These are phyloP conservation scores for Bauhinia variegata DNA, from an alignment of 306 rosid species.

Conservation along the genomic window DNA sequence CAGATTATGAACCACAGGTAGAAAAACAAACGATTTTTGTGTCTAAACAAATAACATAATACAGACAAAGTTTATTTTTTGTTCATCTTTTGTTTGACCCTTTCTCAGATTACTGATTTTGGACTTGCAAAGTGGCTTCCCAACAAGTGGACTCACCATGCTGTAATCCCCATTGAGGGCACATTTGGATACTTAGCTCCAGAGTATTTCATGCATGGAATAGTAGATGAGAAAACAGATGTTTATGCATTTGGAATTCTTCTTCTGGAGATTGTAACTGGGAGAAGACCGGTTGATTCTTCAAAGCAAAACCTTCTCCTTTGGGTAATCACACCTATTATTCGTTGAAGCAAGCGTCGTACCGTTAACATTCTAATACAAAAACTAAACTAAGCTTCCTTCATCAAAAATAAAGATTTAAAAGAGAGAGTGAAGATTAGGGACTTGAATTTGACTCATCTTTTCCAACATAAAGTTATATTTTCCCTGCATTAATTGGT, in stretches of 20 bases:
- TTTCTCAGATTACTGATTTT: conserved; percentile 74
- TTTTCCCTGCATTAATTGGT: no score
- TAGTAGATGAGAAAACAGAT: conserved; percentile 92
- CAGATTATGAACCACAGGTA: conserved; percentile 95
- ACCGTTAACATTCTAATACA: no score
- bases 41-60: not conserved
- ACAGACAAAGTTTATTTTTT: not conserved
- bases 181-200: conserved; percentile 96
- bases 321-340: conserved; percentile 62
- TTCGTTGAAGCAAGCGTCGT: no score
- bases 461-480: not conserved
- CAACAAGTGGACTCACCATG: conserved; percentile 96
- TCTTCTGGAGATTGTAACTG: conserved; percentile 84
- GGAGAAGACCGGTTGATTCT: conserved; percentile 88
- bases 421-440: no score
- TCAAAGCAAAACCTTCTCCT: conserved; percentile 79
- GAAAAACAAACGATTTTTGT: not conserved
- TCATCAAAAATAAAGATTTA: no score
- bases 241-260: conserved; percentile 84
- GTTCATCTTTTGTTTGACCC: not conserved
- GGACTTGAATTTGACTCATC: no score
- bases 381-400: no score
- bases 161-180: conserved; percentile 88
- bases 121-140: conserved; percentile 99
- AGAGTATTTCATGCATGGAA: conserved; percentile 92